Conservation (phyloP, 2,329 filamentous ascomycete genomes). For the Colletotrichum viniferum region DNA sequence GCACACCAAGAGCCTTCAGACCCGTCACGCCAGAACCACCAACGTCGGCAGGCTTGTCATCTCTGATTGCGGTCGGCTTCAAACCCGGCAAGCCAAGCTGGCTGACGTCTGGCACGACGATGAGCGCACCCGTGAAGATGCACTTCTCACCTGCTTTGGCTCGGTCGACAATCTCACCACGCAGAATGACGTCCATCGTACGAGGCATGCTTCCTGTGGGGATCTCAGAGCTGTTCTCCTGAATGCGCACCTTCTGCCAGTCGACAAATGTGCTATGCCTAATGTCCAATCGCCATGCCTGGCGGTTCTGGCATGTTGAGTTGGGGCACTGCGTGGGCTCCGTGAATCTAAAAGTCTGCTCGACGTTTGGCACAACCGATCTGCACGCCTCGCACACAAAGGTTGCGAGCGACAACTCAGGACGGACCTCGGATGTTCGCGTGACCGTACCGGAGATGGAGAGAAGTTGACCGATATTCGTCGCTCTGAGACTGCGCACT, state of each 20-base stretch:
- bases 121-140: constrained; percentile 94
- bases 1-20: constrained; percentile 89
- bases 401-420: constrained; percentile 89
- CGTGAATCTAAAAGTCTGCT: constrained; percentile 97
- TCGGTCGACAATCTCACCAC: constrained; percentile 96
- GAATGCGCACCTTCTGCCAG: constrained; percentile 98
- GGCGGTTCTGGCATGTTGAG: constrained; percentile 80
- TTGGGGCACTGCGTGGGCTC: constrained; percentile 97
- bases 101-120: constrained; percentile 96
- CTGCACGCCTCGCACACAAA: constrained; percentile 92
- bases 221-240: constrained; percentile 98
- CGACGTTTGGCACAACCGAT: constrained; percentile 84
- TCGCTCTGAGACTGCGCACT: constrained; percentile 83
- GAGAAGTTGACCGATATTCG: constrained; percentile 88
- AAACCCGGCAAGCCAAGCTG: constrained; percentile 90
- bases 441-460: constrained; percentile 98
- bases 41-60: constrained; percentile 78
- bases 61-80: constrained; percentile 80
- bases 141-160: constrained; percentile 98
- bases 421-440: constrained; percentile 93
- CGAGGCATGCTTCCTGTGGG: constrained; percentile 98
- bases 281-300: constrained; percentile 97
- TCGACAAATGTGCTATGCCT: constrained; percentile 97
- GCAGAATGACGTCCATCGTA: constrained; percentile 95
- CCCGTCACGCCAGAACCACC: constrained; percentile 87